Evolutionary conservation across 768 basidiomycete genomes (phyloP).

Genomic region (Lactarius vividus): DNA sequence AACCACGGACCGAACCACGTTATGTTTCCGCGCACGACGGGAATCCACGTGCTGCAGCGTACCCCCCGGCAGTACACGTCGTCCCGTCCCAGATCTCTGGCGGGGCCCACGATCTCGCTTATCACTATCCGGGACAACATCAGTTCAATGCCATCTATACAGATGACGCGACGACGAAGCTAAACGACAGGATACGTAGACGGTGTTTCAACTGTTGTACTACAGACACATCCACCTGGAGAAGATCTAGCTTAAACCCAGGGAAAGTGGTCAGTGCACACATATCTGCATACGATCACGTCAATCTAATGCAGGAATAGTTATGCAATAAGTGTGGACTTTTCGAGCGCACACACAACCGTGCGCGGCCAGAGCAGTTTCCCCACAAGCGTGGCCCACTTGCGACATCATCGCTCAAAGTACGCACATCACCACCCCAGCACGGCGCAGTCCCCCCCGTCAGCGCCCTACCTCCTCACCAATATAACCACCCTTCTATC

Average conservation of each 20-base stretch:
- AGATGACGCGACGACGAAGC: conserved; percentile 77
- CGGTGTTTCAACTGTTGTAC: conserved; percentile 85
- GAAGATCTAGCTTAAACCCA: conserved; percentile 70
- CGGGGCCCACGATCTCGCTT: conserved; percentile 31
- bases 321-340: conserved; percentile 68
- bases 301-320: conserved; percentile 30
- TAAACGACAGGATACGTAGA: conserved; percentile 71
- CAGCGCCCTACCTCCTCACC: conserved; percentile 46
- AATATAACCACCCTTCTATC: conserved; percentile 52
- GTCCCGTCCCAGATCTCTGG: conserved; percentile 29
- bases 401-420: conserved; percentile 48
- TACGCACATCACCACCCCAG: conserved; percentile 34
- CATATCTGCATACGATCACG: background rate
- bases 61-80: conserved; percentile 30
- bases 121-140: conserved; percentile 41
- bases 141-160: conserved; percentile 51
- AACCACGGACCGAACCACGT: conserved; percentile 25
- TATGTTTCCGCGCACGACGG: conserved; percentile 26
- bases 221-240: conserved; percentile 81
- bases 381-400: conserved; percentile 76
- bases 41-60: conserved; percentile 17
- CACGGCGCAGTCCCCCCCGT: conserved; percentile 45
- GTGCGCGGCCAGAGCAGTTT: conserved; percentile 76
- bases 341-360: conserved; percentile 78
- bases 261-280: conserved; percentile 63